Percentiles rank a stretch among this genome's conserved stretches.
These are phyloP conservation scores for Penicillium psychrofluorescens DNA, from an alignment of 495 filamentous ascomycete genomes.

Conservation along the genomic window DNA sequence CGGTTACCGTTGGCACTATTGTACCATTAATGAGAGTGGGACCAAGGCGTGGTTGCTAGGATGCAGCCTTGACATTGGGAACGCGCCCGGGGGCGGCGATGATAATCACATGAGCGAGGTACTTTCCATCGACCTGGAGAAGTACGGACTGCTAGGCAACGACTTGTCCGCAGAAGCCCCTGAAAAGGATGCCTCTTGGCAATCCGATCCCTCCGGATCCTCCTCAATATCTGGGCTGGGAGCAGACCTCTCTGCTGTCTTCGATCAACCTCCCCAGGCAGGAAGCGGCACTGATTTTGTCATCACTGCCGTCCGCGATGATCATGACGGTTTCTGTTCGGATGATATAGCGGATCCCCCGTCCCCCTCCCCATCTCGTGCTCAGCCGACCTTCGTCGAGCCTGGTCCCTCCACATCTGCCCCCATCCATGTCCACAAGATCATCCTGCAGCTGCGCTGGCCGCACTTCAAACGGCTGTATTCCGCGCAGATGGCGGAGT, in stretches of 20 bases:
- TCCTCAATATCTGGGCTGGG: conserved; percentile 59
- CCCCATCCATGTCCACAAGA: conserved; percentile 86
- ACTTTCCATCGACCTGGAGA: conserved; percentile 78
- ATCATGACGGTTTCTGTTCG: conserved; percentile 46
- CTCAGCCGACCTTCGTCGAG: conserved; percentile 54
- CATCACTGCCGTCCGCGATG: conserved; percentile 70
- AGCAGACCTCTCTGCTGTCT: conserved; percentile 73
- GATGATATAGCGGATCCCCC: conserved; percentile 46
- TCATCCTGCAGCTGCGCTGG: conserved; percentile 92
- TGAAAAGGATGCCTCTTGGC: conserved; percentile 47
- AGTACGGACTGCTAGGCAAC: conserved; percentile 82
- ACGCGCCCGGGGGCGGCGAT: conserved; percentile 43
- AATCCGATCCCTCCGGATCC: conserved; percentile 39
- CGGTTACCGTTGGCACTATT: conserved; percentile 95
- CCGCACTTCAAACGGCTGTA: conserved; percentile 91
- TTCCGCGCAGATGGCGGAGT: conserved; percentile 90
- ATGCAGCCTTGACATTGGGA: conserved; percentile 62
- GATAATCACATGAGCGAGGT: conserved; percentile 94
- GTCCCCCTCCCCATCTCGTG: conserved; percentile 22
- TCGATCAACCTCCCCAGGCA: conserved; percentile 69
- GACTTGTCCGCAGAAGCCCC: conserved; percentile 54
- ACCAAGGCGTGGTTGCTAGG: conserved; percentile 97
- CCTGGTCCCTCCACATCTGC: conserved; percentile 59
- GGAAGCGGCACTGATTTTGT: conserved; percentile 80
- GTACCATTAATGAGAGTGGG: conserved; percentile 83